Conservation (phyloP, 805 yeast genomes). For the Wickerhamiella azymoides region DNA sequence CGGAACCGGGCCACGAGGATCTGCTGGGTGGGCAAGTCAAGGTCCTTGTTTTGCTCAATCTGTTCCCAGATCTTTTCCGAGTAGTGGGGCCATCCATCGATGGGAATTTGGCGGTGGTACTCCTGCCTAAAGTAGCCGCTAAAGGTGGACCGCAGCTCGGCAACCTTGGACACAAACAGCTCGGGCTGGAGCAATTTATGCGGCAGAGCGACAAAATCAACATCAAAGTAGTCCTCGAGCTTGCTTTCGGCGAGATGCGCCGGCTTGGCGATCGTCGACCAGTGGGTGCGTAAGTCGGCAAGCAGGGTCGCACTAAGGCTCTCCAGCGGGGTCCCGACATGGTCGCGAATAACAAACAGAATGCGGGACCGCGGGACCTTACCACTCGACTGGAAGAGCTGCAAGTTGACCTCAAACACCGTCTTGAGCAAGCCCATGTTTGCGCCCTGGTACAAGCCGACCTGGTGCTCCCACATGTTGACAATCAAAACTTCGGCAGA, state of each 20-base stretch:
- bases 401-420: constrained; percentile 86
- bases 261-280: constrained; percentile 71
- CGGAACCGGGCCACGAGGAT: constrained; percentile 86
- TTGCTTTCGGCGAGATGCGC: constrained; percentile 38
- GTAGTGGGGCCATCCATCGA: constrained; percentile 93
- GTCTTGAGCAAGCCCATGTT: constrained; percentile 92
- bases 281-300: constrained; percentile 59
- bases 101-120: constrained; percentile 76
- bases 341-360: constrained; percentile 85
- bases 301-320: constrained; percentile 56
- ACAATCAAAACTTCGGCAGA: constrained; percentile 83
- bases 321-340: constrained; percentile 73
- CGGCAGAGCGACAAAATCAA: constrained; percentile 65
- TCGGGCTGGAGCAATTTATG: constrained; percentile 77
- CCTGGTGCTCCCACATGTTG: constrained; percentile 94
- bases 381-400: constrained; percentile 55
- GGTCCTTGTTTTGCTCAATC: constrained; percentile 81
- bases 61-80: constrained; percentile 89
- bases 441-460: constrained; percentile 94
- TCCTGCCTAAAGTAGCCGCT: constrained; percentile 38
- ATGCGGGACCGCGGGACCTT: constrained; percentile 30
- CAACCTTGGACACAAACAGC: constrained; percentile 48
- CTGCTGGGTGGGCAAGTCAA: constrained; percentile 94
- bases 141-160: constrained; percentile 49
- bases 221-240: constrained; percentile 68